Evolutionary conservation across 805 yeast species (phyloP), one percentile per base, ranked within the genome.

Genomic region (Saccharomyces eubayanus): DNA sequence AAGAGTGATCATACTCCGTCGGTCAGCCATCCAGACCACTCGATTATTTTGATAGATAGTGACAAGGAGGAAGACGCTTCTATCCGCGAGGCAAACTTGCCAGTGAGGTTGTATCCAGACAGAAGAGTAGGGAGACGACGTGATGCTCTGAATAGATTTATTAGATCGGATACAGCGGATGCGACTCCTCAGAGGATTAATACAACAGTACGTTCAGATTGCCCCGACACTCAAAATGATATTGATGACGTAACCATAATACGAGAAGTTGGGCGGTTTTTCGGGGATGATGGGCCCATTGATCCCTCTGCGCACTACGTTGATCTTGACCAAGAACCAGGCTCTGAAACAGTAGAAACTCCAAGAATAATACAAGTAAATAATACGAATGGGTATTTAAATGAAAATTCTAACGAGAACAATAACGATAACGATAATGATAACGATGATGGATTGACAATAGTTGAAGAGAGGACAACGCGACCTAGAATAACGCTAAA

Each of bases 401-500:
- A 31, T 48, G 40, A 45, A 5, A 46, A 28, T 14, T 29, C n/a
- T 9, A 49, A 11, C 43, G 62, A 55, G 21, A 54, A 59, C 48
- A 48, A 49, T 51, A 54, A 51, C 46, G 48, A 49, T 12, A 53
- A 50, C 24, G 52, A 53, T 14, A 56, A 50, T 46, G 54, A 55
- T 11, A 66, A 61, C 4, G 70, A 62, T 51, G 70, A 67, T 50
- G 72, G 64, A 10, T 41, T 67, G 14, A 49, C 60, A 40, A 69
- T 72, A n/a, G 54, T 65, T 27, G 68, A 63, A 53, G 71, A 67
- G 51, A 58, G 65, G 28, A 59, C 59, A 9, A 56, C 61, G 5
- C 61, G 51, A 2, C 65, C 69, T 1, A 52, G 57, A 6, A 60
- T 65, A 5, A 53, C 57, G 3, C 49, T 66, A 20, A 59, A 56